Conservation (phyloP, 2,329 filamentous ascomycete species). For the Chaetothyriales sp. region DNA sequence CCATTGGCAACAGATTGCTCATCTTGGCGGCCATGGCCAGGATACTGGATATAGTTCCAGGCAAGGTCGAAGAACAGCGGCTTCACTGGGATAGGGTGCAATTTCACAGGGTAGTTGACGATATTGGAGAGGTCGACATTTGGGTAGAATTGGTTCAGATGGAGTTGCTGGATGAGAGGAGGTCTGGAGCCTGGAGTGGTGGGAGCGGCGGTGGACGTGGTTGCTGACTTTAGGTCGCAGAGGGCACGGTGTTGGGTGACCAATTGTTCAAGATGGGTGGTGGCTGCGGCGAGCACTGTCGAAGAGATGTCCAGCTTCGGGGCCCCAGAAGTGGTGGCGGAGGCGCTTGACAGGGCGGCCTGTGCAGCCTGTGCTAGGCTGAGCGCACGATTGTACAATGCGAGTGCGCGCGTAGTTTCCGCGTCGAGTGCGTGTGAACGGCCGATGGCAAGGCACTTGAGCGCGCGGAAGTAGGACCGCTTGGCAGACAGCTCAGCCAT, state of each 20-base stretch:
- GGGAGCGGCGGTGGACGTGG: background rate
- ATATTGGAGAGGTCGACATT: constrained; percentile 61
- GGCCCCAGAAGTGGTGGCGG: constrained; percentile 28
- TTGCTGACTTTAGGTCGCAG: constrained; percentile 55
- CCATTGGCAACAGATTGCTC: constrained; percentile 13
- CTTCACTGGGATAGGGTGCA: constrained; percentile 78
- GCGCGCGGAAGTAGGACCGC: constrained; percentile 68
- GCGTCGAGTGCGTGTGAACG: constrained; percentile 67
- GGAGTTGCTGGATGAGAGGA: constrained; percentile 61
- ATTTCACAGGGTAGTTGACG: constrained; percentile 72
- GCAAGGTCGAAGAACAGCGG: constrained; percentile 92
- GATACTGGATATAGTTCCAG: constrained; percentile 95
- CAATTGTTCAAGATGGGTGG: constrained; percentile 51
- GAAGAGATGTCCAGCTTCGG: constrained; percentile 56
- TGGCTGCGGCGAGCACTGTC: constrained; percentile 46
- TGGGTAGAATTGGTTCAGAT: constrained; percentile 57
- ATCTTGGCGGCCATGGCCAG: constrained; percentile 37
- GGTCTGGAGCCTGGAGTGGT: background rate
- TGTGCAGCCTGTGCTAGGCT: constrained; percentile 45
- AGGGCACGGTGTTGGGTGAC: constrained; percentile 72
- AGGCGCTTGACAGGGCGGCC: constrained; percentile 29
- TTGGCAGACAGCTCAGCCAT: constrained; percentile 66
- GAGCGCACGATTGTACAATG: constrained; percentile 61
- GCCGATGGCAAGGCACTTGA: constrained; percentile 78
- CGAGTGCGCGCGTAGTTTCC: constrained; percentile 66